Evolutionary conservation across 257 asterid species (phyloP), one percentile per base, ranked within the genome.

Genomic region (Fraxinus excelsior): DNA sequence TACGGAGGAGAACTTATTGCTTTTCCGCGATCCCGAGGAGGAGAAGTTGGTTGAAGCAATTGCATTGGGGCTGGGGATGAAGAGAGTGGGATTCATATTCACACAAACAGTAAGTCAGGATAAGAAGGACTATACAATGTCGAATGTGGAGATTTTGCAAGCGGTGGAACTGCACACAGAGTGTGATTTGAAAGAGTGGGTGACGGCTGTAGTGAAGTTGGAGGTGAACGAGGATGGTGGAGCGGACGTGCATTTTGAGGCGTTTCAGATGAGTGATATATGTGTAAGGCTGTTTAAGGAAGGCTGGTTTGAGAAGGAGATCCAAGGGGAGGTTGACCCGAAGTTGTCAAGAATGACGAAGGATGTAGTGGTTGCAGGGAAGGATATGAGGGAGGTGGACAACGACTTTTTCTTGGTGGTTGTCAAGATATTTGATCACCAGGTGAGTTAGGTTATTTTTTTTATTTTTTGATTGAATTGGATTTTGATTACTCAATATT

Each of bases 401-500:
- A 94, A 94, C 65, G 98, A 94, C 80, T 94, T 94, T 86, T 94
- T 94, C 87, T 85, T 94, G 93, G 98, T 94, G 75, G 97, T 92
- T 77, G 97, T 94, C 75, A 94, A 94, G 93, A 92, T 91, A 78
- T 82, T 74, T 1, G 97, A 92, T 91, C 97, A 94, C 74, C 91
- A 92, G 98, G 98, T 94, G n/a, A 73, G 88, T 74, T 34, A 29
- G 53, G 71, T 38, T 10, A 37, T 23, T n/a, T 67, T 6, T 38
- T 38, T 8, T 8, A 37, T 25, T 18, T 4, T 26, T n/a, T 60
- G 38, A 29, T 67, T 6, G 46, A 51, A 18, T 40, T 12, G 60
- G 44, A 64, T 80, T 28, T 62, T 58, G 74, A 10, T 78, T 67
- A 21, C 4, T 19, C 23, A 69, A 44, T 70, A 29, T 7, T 70